These are phyloP conservation scores for Colletotrichum endophyticum DNA, from an alignment of 2,329 filamentous ascomycete species.

Conservation along the genomic window DNA sequence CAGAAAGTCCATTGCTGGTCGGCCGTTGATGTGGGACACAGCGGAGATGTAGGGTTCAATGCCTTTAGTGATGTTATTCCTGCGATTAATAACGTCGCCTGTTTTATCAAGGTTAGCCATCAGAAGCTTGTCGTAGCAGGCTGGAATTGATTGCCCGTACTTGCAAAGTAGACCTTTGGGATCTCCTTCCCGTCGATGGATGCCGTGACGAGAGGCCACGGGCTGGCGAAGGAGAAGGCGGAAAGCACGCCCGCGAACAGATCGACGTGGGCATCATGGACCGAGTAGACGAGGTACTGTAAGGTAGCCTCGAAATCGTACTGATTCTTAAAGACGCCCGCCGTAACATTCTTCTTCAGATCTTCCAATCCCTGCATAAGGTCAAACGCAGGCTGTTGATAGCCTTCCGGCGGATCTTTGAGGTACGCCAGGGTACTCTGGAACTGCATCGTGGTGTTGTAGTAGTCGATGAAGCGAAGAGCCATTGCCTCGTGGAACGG, in stretches of 20 bases:
- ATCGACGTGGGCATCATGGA: slow-evolving; percentile 6
- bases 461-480: slow-evolving; percentile 12
- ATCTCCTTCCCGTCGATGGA: slow-evolving; percentile 6
- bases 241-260: not conserved
- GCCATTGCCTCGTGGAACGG: slow-evolving; percentile 4
- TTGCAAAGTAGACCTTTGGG: slow-evolving; percentile 7
- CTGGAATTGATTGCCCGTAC: not conserved
- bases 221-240: slow-evolving; percentile 7
- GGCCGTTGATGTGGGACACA: slow-evolving; percentile 4
- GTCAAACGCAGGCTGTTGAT: slow-evolving; percentile 8
- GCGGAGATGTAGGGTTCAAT: not conserved
- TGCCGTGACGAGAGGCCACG: not conserved
- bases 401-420: slow-evolving; percentile 1
- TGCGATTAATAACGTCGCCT: not conserved
- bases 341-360: not conserved
- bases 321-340: not conserved
- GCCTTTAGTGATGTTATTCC: not conserved
- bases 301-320: slow-evolving; percentile 3
- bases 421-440: slow-evolving; percentile 3
- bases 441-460: slow-evolving; percentile 16
- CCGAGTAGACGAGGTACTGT: slow-evolving; percentile 3
- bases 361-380: not conserved
- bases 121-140: not conserved
- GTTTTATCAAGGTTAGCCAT: not conserved
- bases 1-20: not conserved